These are phyloP conservation scores for Akanthomyces muscarius DNA, from an alignment of 2,329 filamentous ascomycete species.

Conservation along the genomic window DNA sequence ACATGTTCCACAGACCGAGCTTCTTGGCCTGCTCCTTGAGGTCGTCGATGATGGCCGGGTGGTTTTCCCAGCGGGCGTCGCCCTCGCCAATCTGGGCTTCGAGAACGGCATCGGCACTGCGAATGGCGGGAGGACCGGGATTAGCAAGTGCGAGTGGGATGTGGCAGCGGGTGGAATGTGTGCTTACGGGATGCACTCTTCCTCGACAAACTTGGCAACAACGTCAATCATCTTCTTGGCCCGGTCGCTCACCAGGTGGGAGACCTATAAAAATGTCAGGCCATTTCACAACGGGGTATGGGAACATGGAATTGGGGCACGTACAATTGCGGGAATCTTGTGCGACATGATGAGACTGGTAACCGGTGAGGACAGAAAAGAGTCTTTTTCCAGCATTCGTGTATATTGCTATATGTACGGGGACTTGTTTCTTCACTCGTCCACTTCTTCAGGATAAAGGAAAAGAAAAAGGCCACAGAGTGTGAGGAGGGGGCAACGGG, in stretches of 20 bases:
- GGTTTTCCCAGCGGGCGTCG: conserved; percentile 70
- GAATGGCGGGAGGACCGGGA: background rate
- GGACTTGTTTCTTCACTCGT: background rate
- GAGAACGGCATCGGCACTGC: conserved; percentile 72
- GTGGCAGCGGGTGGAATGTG: background rate
- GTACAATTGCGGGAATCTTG: conserved; percentile 44
- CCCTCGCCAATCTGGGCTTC: conserved; percentile 75
- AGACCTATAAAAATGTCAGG: conserved; percentile 33
- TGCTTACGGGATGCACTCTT: conserved; percentile 78
- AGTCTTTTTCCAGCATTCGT: conserved; percentile 17
- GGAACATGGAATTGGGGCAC: conserved; percentile 15
- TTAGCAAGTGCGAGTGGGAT: background rate
- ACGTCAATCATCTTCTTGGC: conserved; percentile 81
- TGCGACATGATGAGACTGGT: conserved; percentile 36
- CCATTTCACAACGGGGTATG: background rate
- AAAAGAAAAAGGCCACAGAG: background rate
- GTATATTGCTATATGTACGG: background rate
- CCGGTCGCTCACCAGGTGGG: conserved; percentile 69
- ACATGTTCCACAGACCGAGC: conserved; percentile 97
- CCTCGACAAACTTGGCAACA: conserved; percentile 94
- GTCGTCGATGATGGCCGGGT: conserved; percentile 80
- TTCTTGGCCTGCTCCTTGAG: conserved; percentile 79
- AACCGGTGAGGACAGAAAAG: conserved; percentile 7
- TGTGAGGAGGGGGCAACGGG: background rate
- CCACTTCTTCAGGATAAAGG: background rate